Conservation (phyloP, 352 stramenopile species). For the Paralagenidium karlingii region DNA sequence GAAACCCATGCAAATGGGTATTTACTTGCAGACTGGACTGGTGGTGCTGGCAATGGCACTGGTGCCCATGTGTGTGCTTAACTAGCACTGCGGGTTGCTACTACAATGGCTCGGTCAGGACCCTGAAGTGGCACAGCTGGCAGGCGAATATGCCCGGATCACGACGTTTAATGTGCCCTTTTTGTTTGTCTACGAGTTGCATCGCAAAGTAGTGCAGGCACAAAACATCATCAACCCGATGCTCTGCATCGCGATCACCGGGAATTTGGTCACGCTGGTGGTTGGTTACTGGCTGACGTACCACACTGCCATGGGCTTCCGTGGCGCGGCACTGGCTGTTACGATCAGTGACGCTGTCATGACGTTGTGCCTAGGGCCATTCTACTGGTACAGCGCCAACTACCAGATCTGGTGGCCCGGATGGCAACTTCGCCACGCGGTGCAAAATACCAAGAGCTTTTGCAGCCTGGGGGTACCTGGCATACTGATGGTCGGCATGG, state of each 20-base stretch:
- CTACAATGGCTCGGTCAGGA: constrained; percentile 53
- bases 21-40: constrained; percentile 71
- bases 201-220: constrained; percentile 78
- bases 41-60: constrained; percentile 39
- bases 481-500: constrained; percentile 49
- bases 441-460: constrained; percentile 36
- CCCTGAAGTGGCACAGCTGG: constrained; percentile 37
- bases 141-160: constrained; percentile 52
- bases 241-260: constrained; percentile 57
- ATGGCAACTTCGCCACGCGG: constrained; percentile 35
- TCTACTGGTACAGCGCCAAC: constrained; percentile 34
- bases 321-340: constrained; percentile 61
- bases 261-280: constrained; percentile 59
- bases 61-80: constrained; percentile 43
- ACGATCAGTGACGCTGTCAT: constrained; percentile 45
- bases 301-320: constrained; percentile 57
- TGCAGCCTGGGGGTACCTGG: constrained; percentile 41
- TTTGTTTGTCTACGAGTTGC: constrained; percentile 74
- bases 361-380: constrained; percentile 39
- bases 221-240: constrained; percentile 80
- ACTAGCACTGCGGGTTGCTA: constrained; percentile 57
- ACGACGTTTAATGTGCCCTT: constrained; percentile 67
- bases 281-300: constrained; percentile 75
- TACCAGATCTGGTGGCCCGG: constrained; percentile 45
- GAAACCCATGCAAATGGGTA: constrained; percentile 53